Conservation (phyloP, 108 stramenopile species). For the Nitzschia sp. region DNA sequence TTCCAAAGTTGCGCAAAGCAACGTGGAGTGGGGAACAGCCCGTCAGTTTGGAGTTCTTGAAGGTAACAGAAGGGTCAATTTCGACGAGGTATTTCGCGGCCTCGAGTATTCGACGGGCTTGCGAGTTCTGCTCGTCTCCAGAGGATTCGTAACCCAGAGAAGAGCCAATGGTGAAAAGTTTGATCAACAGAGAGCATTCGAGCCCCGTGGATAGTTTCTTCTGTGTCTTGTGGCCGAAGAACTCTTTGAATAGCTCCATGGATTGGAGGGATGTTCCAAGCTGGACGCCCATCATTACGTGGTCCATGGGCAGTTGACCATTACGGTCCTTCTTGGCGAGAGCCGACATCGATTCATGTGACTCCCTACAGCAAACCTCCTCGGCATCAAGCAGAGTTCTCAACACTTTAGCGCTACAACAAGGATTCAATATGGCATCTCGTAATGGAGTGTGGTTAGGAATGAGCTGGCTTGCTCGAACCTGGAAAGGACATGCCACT, state of each 20-base stretch:
- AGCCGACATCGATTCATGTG: background rate
- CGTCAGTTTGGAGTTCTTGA: constrained; percentile 11
- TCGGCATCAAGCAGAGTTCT: constrained; percentile 12
- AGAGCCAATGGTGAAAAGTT: constrained; percentile 25
- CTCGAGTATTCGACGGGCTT: constrained; percentile 2
- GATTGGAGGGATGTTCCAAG: constrained; percentile 15
- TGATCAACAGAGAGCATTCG: constrained; percentile 26
- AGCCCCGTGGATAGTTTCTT: background rate
- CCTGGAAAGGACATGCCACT: constrained; percentile 23
- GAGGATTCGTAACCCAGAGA: background rate
- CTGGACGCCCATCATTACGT: constrained; percentile 33
- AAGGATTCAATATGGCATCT: constrained; percentile 23
- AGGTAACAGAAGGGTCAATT: constrained; percentile 2
- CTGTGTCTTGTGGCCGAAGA: background rate
- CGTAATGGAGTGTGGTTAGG: constrained; percentile 37
- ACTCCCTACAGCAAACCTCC: constrained; percentile 3
- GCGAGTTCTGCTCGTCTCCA: background rate
- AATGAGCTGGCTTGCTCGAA: constrained; percentile 22
- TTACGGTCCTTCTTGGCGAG: constrained; percentile 11
- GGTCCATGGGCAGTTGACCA: constrained; percentile 35
- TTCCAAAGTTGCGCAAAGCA: constrained; percentile 44
- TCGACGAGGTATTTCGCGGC: constrained; percentile 16
- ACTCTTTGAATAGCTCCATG: constrained; percentile 20
- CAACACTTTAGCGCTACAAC: constrained; percentile 18
- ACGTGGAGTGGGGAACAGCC: constrained; percentile 41